Conservation (phyloP, 2,329 filamentous ascomycete genomes). For the Xylaria sp. region DNA sequence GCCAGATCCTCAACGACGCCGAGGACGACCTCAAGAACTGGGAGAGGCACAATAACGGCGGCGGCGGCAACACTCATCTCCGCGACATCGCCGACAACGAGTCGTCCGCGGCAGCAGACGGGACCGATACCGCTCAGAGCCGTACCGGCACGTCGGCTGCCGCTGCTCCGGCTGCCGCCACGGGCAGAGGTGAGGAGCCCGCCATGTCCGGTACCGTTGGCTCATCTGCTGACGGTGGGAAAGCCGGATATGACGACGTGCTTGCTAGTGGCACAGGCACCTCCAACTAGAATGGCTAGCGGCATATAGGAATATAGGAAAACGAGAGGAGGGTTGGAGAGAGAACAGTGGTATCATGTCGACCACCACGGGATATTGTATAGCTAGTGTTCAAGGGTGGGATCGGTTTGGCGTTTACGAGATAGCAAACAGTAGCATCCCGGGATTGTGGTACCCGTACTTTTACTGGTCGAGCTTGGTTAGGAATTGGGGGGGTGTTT, state of each 20-base stretch:
- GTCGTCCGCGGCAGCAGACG: no score
- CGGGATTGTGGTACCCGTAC: constrained; percentile 4
- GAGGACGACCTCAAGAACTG: constrained; percentile 86
- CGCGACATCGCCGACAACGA: no score
- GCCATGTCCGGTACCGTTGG: constrained; percentile 10
- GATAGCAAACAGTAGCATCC: neutral
- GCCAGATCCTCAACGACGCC: constrained; percentile 87
- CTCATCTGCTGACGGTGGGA: constrained; percentile 14
- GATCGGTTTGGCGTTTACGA: constrained; percentile 2
- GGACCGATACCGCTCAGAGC: neutral
- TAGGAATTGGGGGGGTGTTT: constrained; percentile 1
- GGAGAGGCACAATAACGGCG: constrained; percentile 51
- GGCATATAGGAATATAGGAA: neutral
- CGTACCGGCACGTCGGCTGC: no score
- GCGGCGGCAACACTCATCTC: constrained; percentile 35
- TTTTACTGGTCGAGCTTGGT: neutral
- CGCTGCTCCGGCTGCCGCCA: neutral
- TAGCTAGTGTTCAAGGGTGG: neutral
- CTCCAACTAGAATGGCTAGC: constrained; percentile 4
- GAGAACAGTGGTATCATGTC: no score
- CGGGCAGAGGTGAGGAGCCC: constrained; percentile 13
- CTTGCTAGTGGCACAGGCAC: constrained; percentile 16
- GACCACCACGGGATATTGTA: neutral
- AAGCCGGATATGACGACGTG: constrained; percentile 12
- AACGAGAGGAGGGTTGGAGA: neutral